Evolutionary conservation across 306 rosid genomes (phyloP).

Genomic region (Fragaria nilgerrensis): DNA sequence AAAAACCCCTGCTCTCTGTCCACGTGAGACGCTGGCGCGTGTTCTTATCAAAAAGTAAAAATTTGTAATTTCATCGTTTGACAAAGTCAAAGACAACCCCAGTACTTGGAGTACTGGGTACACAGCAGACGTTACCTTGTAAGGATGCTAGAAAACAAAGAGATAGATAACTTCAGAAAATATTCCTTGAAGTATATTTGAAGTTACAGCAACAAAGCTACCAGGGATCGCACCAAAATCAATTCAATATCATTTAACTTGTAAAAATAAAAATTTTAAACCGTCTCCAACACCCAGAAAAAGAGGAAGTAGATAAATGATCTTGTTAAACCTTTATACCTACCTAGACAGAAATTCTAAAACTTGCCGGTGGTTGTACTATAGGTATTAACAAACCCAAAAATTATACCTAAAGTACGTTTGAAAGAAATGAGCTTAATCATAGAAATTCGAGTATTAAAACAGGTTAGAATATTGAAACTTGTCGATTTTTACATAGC

Average conservation of each 20-base stretch:
- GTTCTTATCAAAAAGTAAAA: too few species aligned
- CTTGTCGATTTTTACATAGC: too few species aligned
- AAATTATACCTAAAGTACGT: background rate
- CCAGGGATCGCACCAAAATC: background rate
- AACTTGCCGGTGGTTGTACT: background rate
- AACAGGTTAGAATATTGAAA: too few species aligned
- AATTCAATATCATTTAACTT: background rate
- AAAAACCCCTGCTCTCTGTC: too few species aligned
- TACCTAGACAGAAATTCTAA: background rate
- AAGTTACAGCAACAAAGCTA: background rate
- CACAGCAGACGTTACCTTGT: too few species aligned
- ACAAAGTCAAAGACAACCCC: too few species aligned
- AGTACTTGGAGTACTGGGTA: too few species aligned
- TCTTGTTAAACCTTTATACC: background rate
- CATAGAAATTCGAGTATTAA: too few species aligned
- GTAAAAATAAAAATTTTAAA: background rate
- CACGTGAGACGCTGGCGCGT: too few species aligned
- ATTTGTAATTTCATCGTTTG: too few species aligned
- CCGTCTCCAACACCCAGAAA: background rate
- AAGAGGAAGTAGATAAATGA: background rate
- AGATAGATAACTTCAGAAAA: background rate
- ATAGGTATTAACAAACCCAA: background rate
- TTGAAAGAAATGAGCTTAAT: too few species aligned
- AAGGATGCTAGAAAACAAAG: constrained; percentile 2
- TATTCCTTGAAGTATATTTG: background rate